These are phyloP conservation scores for Mycena venus DNA, from an alignment of 768 basidiomycete species.

Conservation along the genomic window DNA sequence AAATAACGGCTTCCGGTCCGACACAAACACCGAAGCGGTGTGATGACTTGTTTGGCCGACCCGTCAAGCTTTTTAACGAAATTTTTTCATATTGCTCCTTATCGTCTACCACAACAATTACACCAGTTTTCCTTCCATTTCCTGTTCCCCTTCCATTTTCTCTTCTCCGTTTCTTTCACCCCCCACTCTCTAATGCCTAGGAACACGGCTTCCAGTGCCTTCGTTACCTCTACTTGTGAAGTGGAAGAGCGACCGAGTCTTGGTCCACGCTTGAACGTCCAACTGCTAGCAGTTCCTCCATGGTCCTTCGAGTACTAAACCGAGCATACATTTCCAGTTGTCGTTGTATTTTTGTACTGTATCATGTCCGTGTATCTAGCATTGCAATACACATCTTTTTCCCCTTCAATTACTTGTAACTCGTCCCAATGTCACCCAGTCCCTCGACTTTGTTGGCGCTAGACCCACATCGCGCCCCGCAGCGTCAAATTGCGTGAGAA, in stretches of 20 bases:
- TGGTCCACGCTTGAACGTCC: constrained; percentile 87
- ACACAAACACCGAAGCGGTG: background rate
- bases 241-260: constrained; percentile 72
- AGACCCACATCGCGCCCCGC: no score
- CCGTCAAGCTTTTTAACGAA: background rate
- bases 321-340: constrained; percentile 59
- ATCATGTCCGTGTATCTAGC: background rate
- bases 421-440: no score
- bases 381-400: constrained; percentile 1
- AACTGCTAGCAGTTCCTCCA: constrained; percentile 49
- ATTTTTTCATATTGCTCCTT: background rate
- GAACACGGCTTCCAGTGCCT: constrained; percentile 79
- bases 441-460: no score
- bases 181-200: constrained; percentile 82
- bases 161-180: constrained; percentile 28
- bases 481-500: background rate
- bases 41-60: background rate
- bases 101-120: background rate
- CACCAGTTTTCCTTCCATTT: background rate
- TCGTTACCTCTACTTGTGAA: constrained; percentile 83
- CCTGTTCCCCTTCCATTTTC: background rate
- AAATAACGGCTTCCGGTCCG: background rate
- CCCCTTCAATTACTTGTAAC: background rate
- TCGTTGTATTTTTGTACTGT: background rate
- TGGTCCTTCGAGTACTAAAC: constrained; percentile 89